phyloP scores from a whole-genome alignment of 225 moss, liverwort and hornwort genomes.

The Bryum argenteum region DNA sequence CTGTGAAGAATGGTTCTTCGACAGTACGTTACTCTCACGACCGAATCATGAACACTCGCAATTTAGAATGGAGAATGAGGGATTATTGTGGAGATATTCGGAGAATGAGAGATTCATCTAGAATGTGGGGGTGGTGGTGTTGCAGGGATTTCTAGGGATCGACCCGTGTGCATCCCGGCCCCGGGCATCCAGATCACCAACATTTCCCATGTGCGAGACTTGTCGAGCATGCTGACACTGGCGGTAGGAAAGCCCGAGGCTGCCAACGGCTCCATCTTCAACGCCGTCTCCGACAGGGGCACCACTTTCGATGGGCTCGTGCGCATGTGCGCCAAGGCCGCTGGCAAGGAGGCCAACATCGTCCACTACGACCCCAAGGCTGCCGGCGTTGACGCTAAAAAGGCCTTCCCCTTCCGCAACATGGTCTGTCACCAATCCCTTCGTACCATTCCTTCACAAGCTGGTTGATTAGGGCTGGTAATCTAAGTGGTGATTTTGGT shows the following conservation, averaged over 20 bases:
- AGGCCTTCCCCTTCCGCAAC: conserved; percentile 91
- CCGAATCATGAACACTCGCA: too few relatives aligned
- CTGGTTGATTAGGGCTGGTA: too few relatives aligned
- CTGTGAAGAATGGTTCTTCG: conserved; percentile 99
- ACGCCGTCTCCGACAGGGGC: conserved; percentile 77
- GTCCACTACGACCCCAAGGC: conserved; percentile 87
- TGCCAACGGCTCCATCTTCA: conserved; percentile 89
- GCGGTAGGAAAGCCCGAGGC: conserved; percentile 85
- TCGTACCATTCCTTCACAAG: too few relatives aligned
- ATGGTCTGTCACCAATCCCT: conserved; percentile 50
- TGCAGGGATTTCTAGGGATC: conserved; percentile 87
- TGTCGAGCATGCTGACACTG: conserved; percentile 86
- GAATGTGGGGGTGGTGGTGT: background rate
- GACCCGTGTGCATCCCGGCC: conserved; percentile 83
- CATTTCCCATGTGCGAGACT: conserved; percentile 85
- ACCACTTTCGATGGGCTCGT: conserved; percentile 86
- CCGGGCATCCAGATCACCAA: conserved; percentile 93
- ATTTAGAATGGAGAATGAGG: too few relatives aligned
- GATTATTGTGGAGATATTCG: too few relatives aligned
- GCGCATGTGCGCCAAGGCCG: conserved; percentile 76
- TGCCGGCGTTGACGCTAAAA: conserved; percentile 90
- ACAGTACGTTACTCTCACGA: conserved; percentile 64
- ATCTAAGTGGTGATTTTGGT: conserved; percentile 12
- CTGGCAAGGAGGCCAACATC: conserved; percentile 77
- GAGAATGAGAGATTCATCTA: too few relatives aligned